Percentiles rank a stretch among this genome's conserved stretches.
Evolutionary conservation across 352 stramenopile genomes (phyloP).

Genomic region (Sclerospora graminicola): DNA sequence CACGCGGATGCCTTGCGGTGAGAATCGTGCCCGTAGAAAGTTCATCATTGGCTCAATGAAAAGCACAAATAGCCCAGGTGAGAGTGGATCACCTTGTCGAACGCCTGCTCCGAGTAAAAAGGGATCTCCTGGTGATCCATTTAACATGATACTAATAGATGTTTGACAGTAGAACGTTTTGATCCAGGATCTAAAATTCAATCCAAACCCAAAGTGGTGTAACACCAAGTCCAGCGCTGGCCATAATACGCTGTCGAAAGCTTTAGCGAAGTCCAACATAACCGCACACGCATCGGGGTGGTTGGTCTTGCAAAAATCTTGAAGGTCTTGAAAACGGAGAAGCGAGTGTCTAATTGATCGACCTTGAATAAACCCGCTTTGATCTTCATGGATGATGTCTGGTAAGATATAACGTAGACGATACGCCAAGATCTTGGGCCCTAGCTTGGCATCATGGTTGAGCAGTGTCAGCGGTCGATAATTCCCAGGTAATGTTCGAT

Average conservation of each 20-base stretch:
- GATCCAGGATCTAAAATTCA: background rate
- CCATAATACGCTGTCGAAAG: background rate
- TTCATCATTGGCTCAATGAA: background rate
- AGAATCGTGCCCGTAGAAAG: background rate
- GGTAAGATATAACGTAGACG: background rate
- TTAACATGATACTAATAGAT: background rate
- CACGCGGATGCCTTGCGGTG: background rate
- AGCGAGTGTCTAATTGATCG: background rate
- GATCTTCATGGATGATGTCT: background rate
- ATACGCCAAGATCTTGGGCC: conserved; percentile 1
- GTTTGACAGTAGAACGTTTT: background rate
- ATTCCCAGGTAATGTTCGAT: background rate
- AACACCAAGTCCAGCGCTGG: background rate
- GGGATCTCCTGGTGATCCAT: background rate
- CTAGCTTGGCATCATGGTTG: conserved; percentile 10
- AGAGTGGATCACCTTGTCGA: background rate
- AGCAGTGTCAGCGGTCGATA: conserved; percentile 8
- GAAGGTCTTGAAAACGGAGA: conserved; percentile 3
- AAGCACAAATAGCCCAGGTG: background rate
- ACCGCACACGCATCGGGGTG: background rate
- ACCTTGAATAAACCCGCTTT: background rate
- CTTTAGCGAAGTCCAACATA: background rate
- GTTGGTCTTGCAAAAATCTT: background rate
- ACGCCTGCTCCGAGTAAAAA: background rate
- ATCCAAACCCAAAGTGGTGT: background rate